These are phyloP conservation scores for Pyricularia grisea DNA, from an alignment of 2,329 filamentous ascomycete genomes.

Conservation along the genomic window DNA sequence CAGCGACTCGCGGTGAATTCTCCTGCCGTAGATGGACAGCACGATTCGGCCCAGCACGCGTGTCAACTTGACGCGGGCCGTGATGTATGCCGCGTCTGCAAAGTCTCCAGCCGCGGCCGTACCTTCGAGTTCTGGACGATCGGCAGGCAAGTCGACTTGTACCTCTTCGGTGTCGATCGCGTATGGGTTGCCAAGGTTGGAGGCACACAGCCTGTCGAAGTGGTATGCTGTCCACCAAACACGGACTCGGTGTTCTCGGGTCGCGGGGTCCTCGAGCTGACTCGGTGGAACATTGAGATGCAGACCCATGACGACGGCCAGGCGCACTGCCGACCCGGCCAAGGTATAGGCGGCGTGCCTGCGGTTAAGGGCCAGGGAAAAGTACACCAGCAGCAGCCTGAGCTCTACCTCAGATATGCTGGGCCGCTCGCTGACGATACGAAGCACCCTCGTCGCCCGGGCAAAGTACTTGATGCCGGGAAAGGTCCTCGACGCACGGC, in stretches of 20 bases:
- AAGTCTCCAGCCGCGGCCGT: conserved; percentile 17
- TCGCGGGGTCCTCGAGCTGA: conserved; percentile 25
- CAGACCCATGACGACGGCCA: conserved; percentile 32
- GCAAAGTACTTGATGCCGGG: conserved; percentile 7
- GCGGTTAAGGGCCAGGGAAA: conserved; percentile 8
- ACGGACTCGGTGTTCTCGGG: conserved; percentile 27
- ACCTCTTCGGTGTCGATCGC: conserved; percentile 39
- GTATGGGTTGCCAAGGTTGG: conserved; percentile 36
- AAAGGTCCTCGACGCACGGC: not conserved
- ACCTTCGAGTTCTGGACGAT: conserved; percentile 15
- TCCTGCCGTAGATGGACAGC: conserved; percentile 22
- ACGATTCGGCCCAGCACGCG: conserved; percentile 18
- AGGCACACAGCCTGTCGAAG: conserved; percentile 37
- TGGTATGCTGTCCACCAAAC: conserved; percentile 34
- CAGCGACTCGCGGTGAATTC: conserved; percentile 16
- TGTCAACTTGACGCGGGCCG: conserved; percentile 28
- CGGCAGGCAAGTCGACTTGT: conserved; percentile 30
- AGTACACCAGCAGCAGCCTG: conserved; percentile 6
- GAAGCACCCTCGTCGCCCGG: not conserved
- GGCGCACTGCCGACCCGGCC: conserved; percentile 32
- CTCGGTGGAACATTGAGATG: conserved; percentile 26
- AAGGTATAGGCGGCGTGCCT: conserved; percentile 14
- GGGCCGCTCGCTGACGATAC: conserved; percentile 4
- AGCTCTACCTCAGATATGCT: conserved; percentile 2
- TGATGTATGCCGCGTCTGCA: conserved; percentile 19